Evolutionary conservation across 1,284 basidiomycete genomes (phyloP), one percentile per base, ranked within the genome.

Genomic region (Cerrena zonata): DNA sequence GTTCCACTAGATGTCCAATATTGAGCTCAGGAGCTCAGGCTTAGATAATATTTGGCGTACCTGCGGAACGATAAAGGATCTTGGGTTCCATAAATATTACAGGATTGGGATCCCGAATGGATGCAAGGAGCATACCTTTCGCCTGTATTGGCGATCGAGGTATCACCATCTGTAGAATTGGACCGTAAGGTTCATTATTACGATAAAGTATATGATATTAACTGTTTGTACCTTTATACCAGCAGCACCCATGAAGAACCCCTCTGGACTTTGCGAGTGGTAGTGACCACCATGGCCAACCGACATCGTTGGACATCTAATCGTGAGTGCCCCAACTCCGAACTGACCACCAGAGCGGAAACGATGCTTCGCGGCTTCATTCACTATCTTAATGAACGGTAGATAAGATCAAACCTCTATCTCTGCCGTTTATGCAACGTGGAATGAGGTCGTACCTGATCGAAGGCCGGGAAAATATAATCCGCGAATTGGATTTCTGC

Each of bases 81-180:
- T 97, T 97, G 10, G 94, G 94, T 68, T 97, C 94, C 78, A 97
- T 88, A 67, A 97, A 93, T 45, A 97, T 81, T 4, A 93, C 89
- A 0, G 94, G 94, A 61, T 95, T 94, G 0, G 91, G 89, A 63
- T 96, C 93, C 41, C 91, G 80, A 51, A 97, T 91, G 0, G 91
- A 84, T 3, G 83, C 79, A 4, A 95, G 75, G 5, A 97, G 72
- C 1, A 97, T 72, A 1, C 94, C 94, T 68, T 97, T 97, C 19
- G 93, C 94, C 74, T 97, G 94, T 36, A 94, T 84, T 0, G 94
- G 94, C 2, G 90, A 92, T 15, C 94, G 84, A 2, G 94, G 94
- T 37, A 97, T 89, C 10, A 96, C 91, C 47, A 93, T 70, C 89
- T 91, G 51, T 41, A 37, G n/a, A 21, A 34, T 21, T 30, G n/a